Evolutionary conservation across 2,329 filamentous ascomycete genomes (phyloP).

Genomic region (Ceratocystis harringtonii): DNA sequence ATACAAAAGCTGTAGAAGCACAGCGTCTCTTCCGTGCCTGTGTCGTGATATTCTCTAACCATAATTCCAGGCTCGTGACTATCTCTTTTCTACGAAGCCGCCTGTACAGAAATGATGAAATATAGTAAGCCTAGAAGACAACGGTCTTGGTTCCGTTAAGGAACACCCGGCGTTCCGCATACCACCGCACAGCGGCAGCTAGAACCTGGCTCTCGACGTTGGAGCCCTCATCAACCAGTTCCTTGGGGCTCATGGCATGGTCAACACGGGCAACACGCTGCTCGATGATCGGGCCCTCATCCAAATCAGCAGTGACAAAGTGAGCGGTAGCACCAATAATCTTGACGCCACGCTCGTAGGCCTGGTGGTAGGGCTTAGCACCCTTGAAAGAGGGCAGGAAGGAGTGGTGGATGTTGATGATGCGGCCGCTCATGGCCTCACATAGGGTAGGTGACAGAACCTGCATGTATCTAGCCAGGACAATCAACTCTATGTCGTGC

Average conservation of each 20-base stretch:
- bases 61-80: not conserved
- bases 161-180: slow-evolving; percentile 62
- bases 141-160: slow-evolving; percentile 69
- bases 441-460: slow-evolving; percentile 47
- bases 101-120: not conserved
- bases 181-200: slow-evolving; percentile 71
- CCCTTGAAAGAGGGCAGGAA: slow-evolving; percentile 82
- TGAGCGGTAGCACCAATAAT: slow-evolving; percentile 77
- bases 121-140: slow-evolving; percentile 37
- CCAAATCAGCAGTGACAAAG: slow-evolving; percentile 71
- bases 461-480: slow-evolving; percentile 64
- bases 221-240: slow-evolving; percentile 63
- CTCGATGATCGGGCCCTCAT: slow-evolving; percentile 80
- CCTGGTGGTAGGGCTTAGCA: slow-evolving; percentile 77
- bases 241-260: slow-evolving; percentile 60
- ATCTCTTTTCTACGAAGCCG: not conserved
- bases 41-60: slow-evolving; percentile 1
- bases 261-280: slow-evolving; percentile 65
- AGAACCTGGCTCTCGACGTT: slow-evolving; percentile 75
- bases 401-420: slow-evolving; percentile 86
- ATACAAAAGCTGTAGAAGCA: not conserved
- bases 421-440: slow-evolving; percentile 61
- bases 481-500: slow-evolving; percentile 61
- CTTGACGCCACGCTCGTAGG: slow-evolving; percentile 73
- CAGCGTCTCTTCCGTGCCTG: slow-evolving; percentile 2